Evolutionary conservation across 2,329 filamentous ascomycete species (phyloP).

Genomic region (Botrytis deweyae): DNA sequence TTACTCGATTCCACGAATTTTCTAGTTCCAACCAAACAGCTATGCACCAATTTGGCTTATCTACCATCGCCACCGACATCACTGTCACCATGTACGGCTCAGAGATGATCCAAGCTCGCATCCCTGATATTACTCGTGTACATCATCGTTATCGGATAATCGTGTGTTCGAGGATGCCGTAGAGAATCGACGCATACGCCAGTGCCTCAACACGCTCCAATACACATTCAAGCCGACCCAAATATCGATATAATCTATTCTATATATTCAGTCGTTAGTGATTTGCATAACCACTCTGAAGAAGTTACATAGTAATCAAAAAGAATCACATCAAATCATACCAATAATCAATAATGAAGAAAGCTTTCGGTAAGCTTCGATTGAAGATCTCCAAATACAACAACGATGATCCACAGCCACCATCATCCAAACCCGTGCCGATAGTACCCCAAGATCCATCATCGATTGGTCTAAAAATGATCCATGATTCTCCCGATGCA

Average conservation of each 20-base stretch:
- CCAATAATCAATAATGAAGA: conserved; percentile 10
- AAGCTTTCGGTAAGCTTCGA: neutral
- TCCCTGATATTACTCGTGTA: neutral
- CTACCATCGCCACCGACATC: neutral
- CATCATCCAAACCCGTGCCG: neutral
- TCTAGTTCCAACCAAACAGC: neutral
- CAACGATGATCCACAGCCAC: too few species aligned
- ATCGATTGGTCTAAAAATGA: neutral
- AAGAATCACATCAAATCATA: neutral
- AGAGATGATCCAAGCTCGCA: neutral
- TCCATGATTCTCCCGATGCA: conserved; percentile 7
- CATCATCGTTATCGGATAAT: neutral
- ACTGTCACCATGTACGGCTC: neutral
- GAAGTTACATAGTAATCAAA: neutral
- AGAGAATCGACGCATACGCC: neutral
- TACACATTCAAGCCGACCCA: neutral
- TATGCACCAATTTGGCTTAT: neutral
- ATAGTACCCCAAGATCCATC: neutral
- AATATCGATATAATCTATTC: neutral
- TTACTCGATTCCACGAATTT: neutral
- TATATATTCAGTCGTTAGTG: neutral
- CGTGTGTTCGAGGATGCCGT: neutral
- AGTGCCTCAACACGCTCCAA: neutral
- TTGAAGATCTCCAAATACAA: neutral
- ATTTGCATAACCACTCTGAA: neutral